These are phyloP conservation scores for Penicillium sp. DNA, from an alignment of 2,329 filamentous ascomycete genomes.

Conservation along the genomic window DNA sequence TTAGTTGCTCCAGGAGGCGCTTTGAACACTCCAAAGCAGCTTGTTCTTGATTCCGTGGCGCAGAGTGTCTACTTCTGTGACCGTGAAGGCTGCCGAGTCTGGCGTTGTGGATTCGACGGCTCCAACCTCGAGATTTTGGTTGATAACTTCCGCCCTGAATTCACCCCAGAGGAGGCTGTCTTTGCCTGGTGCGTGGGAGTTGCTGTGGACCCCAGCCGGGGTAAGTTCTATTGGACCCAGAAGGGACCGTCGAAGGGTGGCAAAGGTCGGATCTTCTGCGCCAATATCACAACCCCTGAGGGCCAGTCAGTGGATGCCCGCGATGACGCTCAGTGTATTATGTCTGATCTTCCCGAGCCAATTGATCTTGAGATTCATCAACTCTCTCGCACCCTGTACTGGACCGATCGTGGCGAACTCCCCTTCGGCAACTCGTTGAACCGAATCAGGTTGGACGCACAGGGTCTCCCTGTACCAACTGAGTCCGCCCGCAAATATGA, in stretches of 20 bases:
- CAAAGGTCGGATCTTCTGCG: constrained; percentile 56
- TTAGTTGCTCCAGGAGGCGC: constrained; percentile 47
- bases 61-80: constrained; percentile 45
- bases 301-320: constrained; percentile 37
- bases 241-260: constrained; percentile 56
- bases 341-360: constrained; percentile 52
- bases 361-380: constrained; percentile 59
- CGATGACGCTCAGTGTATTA: constrained; percentile 46
- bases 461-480: background rate
- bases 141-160: constrained; percentile 36
- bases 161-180: constrained; percentile 28
- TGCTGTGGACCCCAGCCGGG: constrained; percentile 44
- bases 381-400: constrained; percentile 50
- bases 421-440: constrained; percentile 57
- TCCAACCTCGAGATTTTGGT: constrained; percentile 20
- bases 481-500: background rate
- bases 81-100: constrained; percentile 43
- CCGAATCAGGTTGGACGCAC: constrained; percentile 26
- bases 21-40: constrained; percentile 53
- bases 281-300: constrained; percentile 43
- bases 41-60: constrained; percentile 30
- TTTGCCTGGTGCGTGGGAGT: constrained; percentile 58
- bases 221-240: constrained; percentile 60
- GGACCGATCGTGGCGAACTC: constrained; percentile 61
- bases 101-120: constrained; percentile 40